Evolutionary conservation across 2,329 filamentous ascomycete genomes (phyloP).

Genomic region (Penicillium sp.): DNA sequence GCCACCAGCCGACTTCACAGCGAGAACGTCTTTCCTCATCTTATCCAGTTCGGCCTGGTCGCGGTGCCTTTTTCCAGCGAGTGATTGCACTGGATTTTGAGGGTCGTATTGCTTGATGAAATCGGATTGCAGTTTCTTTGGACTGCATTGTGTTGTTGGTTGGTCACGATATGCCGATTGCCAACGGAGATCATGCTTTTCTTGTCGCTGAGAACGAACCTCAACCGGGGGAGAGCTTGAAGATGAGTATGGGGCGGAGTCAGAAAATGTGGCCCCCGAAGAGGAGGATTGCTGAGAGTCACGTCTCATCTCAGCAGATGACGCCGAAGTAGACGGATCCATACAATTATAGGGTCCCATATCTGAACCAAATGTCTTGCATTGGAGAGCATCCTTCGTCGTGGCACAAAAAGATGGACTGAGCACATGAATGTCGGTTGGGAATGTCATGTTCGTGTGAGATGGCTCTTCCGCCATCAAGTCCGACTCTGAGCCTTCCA

Average conservation of each 20-base stretch:
- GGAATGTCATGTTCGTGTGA: too few species aligned
- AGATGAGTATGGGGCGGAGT: neutral
- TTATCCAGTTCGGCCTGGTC: conserved; percentile 14
- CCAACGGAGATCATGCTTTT: too few species aligned
- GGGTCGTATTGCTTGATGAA: conserved; percentile 16
- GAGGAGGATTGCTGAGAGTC: neutral
- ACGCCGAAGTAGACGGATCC: neutral
- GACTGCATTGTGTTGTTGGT: neutral
- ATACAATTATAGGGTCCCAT: too few species aligned
- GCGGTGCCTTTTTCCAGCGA: conserved; percentile 6
- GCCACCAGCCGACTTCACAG: conserved; percentile 27
- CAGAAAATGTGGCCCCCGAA: neutral
- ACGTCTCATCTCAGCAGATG: neutral
- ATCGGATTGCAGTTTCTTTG: neutral
- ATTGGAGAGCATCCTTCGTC: too few species aligned
- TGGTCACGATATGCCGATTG: too few species aligned
- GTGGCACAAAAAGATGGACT: too few species aligned
- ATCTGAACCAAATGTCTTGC: too few species aligned
- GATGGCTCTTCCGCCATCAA: too few species aligned
- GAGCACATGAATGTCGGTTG: too few species aligned
- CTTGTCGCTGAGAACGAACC: too few species aligned
- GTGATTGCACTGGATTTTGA: neutral
- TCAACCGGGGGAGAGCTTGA: too few species aligned
- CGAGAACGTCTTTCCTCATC: conserved; percentile 17
- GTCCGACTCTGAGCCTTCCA: too few species aligned